Evolutionary conservation across 345 rosid genomes (phyloP).

Genomic region (Kandelia obovata): DNA sequence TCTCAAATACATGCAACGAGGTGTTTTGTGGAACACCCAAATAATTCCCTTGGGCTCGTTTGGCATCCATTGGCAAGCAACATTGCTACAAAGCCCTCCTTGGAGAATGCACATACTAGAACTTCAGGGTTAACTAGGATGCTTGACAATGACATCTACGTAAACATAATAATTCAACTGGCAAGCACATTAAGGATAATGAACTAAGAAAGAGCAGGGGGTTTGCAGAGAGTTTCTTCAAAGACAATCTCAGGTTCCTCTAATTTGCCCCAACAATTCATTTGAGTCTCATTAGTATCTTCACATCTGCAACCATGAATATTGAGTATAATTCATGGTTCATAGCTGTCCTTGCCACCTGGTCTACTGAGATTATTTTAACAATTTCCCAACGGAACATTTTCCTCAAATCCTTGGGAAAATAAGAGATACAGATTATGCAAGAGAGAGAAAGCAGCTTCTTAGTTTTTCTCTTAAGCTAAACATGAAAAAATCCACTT

Average conservation of each 20-base stretch:
- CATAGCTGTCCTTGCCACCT: no score
- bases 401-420: background rate
- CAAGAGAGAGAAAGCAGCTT: background rate
- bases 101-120: no score
- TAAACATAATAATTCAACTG: background rate
- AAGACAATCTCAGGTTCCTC: background rate
- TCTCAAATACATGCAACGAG: no score
- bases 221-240: no score
- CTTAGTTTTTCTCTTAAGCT: background rate
- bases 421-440: background rate
- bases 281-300: background rate
- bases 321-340: background rate
- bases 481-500: slow-evolving; percentile 1
- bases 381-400: background rate
- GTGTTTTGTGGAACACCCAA: no score
- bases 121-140: no score
- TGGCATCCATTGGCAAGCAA: no score
- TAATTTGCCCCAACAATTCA: background rate
- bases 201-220: background rate
- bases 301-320: background rate
- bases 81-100: no score
- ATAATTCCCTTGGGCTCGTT: no score
- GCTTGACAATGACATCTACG: no score
- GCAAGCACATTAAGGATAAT: no score
- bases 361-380: no score